These are phyloP conservation scores for Ramularia endophylla DNA, from an alignment of 2,329 filamentous ascomycete species.

Conservation along the genomic window DNA sequence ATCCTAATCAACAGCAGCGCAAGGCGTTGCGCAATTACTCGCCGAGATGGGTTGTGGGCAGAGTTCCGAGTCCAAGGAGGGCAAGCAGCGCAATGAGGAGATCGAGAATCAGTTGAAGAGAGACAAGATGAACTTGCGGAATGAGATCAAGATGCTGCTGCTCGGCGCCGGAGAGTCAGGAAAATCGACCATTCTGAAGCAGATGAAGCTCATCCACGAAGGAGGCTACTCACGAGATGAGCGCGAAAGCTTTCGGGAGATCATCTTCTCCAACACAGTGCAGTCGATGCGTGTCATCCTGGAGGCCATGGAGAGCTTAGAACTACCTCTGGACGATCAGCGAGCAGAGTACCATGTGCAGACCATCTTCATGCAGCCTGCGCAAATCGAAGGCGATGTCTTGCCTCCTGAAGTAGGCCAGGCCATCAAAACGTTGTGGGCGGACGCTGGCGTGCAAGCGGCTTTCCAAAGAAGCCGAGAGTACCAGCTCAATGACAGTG, in stretches of 20 bases:
- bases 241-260: slow-evolving; percentile 64
- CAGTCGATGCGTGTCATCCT: slow-evolving; percentile 66
- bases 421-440: slow-evolving; percentile 89
- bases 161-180: slow-evolving; percentile 98
- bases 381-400: slow-evolving; percentile 92
- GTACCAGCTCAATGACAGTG: slow-evolving; percentile 94
- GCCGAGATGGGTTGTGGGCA: slow-evolving; percentile 98
- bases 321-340: slow-evolving; percentile 81
- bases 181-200: slow-evolving; percentile 90
- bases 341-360: slow-evolving; percentile 96
- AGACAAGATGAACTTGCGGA: slow-evolving; percentile 97
- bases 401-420: slow-evolving; percentile 90
- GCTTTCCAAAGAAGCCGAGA: slow-evolving; percentile 95
- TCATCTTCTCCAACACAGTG: slow-evolving; percentile 66
- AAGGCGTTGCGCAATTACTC: slow-evolving; percentile 23
- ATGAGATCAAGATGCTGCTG: slow-evolving; percentile 99
- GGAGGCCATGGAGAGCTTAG: slow-evolving; percentile 63
- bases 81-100: slow-evolving; percentile 99
- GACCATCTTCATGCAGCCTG: slow-evolving; percentile 97
- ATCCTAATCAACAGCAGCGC: slow-evolving; percentile 5
- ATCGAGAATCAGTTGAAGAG: slow-evolving; percentile 99
- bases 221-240: slow-evolving; percentile 94
- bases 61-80: slow-evolving; percentile 99
- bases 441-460: slow-evolving; percentile 84
- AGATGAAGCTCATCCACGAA: slow-evolving; percentile 99